Base-by-base conservation (phyloP, 305 asterid genomes). In the Fraxinus angustifolia region DNA sequence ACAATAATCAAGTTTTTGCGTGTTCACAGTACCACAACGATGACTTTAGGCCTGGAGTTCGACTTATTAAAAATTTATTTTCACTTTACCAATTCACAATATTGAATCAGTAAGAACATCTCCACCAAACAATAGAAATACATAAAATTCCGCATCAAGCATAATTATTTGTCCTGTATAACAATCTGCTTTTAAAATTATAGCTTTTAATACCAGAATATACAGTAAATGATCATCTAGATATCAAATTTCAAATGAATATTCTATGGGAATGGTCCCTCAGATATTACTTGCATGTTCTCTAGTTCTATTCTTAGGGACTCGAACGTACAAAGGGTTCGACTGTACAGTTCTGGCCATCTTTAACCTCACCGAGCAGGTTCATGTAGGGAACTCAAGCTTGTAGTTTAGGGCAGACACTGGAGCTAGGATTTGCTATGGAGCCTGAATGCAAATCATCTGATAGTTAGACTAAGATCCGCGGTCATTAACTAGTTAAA, bases 321-420 rank as follows among this genome's bases (percentile, higher is more conserved):
- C 56, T 45, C 17, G 17, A 45, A 11, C 17, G 6, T 12, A 3
- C 56, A 12, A 45, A 45, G 17, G 56, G 56, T 45, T 45, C 1
- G 6, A 42, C 2, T 31, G 36, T 65, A 17, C 65, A 14, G 38
- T 35, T 34, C 38, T 34, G 38, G 8, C 38, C 38, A 34, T 34
- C 38, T 36, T 48, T 34, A 75, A 76, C 33, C 33, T 73, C 53
- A 68, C 3, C 40, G 30, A 23, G 26, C 42, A 75, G 14, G 83
- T 76, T 68, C 48, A 16, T 14, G 8, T 34, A 5, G 36, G 16
- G 38, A 36, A 67, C 21, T 88, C 85, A 91, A 73, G 90, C 86
- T 87, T 90, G 89, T 60, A 93, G 86, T 73, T 93, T 93, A 11
- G 89, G 98, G 67, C 97, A 93, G 14, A 85, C 68, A 58, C 76